Evolutionary conservation across 176 grass and related monocot species (phyloP).

Genomic region (Elymus sibiricus): DNA sequence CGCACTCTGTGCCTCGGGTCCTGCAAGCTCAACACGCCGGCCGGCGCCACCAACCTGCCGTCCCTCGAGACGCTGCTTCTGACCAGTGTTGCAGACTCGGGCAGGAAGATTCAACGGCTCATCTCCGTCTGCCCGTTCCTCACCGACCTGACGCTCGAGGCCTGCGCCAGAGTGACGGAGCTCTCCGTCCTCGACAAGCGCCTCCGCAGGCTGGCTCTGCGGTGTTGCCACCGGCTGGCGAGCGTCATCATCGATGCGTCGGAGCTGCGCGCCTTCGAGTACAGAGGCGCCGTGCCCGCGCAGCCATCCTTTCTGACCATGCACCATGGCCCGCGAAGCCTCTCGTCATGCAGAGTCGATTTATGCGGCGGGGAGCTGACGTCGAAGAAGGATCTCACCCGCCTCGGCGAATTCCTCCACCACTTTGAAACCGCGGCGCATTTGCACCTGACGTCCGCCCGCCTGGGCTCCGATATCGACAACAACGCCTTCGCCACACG

Average conservation of each 20-base stretch:
- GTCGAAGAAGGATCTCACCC: not conserved
- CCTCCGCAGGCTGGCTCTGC: not conserved
- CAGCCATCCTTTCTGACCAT: not conserved
- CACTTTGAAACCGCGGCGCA: not conserved
- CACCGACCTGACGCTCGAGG: slow-evolving; percentile 18
- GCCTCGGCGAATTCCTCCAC: not conserved
- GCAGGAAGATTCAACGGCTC: not conserved
- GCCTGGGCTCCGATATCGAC: not conserved
- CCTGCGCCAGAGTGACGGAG: not conserved
- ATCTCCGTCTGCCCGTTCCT: slow-evolving; percentile 1
- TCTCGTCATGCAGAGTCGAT: not conserved
- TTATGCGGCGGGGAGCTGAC: slow-evolving; percentile 2
- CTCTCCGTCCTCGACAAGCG: not conserved
- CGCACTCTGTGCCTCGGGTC: not conserved
- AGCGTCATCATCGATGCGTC: not conserved
- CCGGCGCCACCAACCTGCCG: not conserved
- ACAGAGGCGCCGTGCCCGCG: not conserved
- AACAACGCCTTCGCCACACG: not conserved
- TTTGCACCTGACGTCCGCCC: not conserved
- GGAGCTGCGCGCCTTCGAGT: slow-evolving; percentile 16
- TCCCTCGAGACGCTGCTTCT: not conserved
- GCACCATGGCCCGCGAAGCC: not conserved
- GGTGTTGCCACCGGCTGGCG: slow-evolving; percentile 11
- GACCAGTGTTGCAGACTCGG: not conserved
- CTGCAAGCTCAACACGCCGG: not conserved